Base-by-base conservation (phyloP, 345 rosid species). In the Firmiana major region DNA sequence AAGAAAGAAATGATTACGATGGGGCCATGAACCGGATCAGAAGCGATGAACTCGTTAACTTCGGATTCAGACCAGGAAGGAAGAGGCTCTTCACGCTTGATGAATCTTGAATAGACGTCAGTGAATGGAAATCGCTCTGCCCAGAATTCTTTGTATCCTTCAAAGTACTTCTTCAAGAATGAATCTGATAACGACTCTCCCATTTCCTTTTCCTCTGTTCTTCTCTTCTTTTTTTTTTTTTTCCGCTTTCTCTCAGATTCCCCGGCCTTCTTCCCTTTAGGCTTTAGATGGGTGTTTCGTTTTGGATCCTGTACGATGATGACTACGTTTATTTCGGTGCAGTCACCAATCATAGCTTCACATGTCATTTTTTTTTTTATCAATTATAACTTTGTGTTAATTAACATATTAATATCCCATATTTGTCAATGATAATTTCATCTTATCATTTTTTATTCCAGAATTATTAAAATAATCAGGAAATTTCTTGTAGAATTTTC, bases 11-110 rank as follows among this genome's bases (percentile, higher is more conserved):
- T 12, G 3, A 66, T 82, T 90, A 95, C 99, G 62, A 86, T 65
- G 80, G 97, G 92, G 82, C 98, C 99, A 72, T 92, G 86, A 46
- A 86, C 78, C 19, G 94, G 93, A 90, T 95, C 99, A 54, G 97
- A 86, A 63, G 94, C 94, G 11, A 95, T 90, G 88, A 95, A 95
- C 2, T 89, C 89, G 0, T 90, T 85, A 53, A 93, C 93, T 76
- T 95, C 99, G 45, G 96, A 85, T 76, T 85, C 74, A 34, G 98
- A 92, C 98, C 98, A 95, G 43, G 91, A 79, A 57, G 96, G 94
- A 54, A 90, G 92, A 40, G 97, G 90, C 17, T 71, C 59, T 34
- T 90, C 88, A 7, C 88, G 91, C 51, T 75, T 83, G 82, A 86
- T 73, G 87, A 90, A 90, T 65, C 87, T 80, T 16, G 86, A 79